phyloP scores from a whole-genome alignment of 2,329 filamentous ascomycete genomes.

The Penicillium sclerotigenum region DNA sequence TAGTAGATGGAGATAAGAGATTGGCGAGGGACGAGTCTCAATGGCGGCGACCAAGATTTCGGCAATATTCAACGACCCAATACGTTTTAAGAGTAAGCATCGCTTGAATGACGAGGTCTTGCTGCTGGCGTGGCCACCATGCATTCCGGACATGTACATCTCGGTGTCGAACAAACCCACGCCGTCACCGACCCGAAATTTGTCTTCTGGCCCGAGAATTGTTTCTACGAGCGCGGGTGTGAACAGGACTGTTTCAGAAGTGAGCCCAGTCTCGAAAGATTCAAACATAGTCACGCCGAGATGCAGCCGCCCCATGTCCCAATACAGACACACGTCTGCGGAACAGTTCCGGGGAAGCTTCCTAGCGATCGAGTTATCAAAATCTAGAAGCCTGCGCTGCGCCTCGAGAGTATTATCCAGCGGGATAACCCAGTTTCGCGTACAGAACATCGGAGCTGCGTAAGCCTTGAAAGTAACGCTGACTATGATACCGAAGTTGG shows the following conservation, averaged over 20 bases:
- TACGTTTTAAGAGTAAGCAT: constrained; percentile 57
- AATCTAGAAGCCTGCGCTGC: constrained; percentile 36
- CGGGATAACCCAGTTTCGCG: constrained; percentile 43
- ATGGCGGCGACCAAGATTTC: constrained; percentile 47
- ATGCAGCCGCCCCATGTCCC: constrained; percentile 44
- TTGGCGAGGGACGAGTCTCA: constrained; percentile 47
- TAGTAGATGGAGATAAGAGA: constrained; percentile 63
- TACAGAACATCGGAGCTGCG: constrained; percentile 41
- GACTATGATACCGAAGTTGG: constrained; percentile 58
- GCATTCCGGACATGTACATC: constrained; percentile 60
- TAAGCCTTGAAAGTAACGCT: constrained; percentile 53
- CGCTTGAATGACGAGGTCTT: constrained; percentile 65
- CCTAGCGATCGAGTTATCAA: constrained; percentile 34
- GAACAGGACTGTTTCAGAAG: background rate
- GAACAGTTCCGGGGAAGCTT: constrained; percentile 47
- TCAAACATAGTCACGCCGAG: constrained; percentile 55
- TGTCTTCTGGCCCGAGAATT: constrained; percentile 37
- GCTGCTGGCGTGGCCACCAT: constrained; percentile 55
- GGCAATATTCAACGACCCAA: constrained; percentile 38
- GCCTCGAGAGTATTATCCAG: constrained; percentile 31
- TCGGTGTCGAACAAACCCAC: constrained; percentile 57
- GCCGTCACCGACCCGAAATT: constrained; percentile 43
- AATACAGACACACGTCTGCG: constrained; percentile 57
- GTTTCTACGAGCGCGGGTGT: background rate
- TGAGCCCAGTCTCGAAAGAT: constrained; percentile 26